A percentile compares a stretch with the other conserved stretches of the same genome.
phyloP scores from a whole-genome alignment of 2,329 filamentous ascomycete species.

The Pestalotiopsis sp. region DNA sequence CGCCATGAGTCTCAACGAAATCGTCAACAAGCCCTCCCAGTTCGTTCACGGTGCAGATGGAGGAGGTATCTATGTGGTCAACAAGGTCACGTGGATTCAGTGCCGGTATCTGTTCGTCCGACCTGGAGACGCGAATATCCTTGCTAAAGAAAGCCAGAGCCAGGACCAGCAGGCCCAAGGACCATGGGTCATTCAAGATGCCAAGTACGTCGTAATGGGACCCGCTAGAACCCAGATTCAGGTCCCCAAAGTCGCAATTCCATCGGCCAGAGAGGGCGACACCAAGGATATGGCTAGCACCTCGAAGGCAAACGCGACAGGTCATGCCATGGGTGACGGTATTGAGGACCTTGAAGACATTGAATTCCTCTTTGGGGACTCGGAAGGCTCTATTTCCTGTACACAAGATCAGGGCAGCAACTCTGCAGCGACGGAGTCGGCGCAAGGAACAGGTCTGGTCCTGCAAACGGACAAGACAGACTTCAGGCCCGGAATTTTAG shows the following conservation, averaged over 20 bases:
- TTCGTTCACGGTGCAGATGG: conserved; percentile 50
- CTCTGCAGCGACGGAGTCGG: neutral
- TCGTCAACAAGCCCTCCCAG: conserved; percentile 71
- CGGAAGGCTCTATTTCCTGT: neutral
- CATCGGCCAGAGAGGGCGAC: conserved; percentile 17
- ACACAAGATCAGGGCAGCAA: neutral
- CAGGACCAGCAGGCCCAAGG: no score
- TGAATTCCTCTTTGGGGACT: conserved; percentile 34
- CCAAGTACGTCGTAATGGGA: conserved; percentile 19
- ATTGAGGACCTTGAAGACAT: conserved; percentile 45
- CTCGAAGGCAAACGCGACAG: conserved; percentile 15
- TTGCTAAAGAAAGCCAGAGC: no score
- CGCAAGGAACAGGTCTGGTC: neutral
- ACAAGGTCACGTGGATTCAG: conserved; percentile 83
- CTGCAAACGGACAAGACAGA: conserved; percentile 29
- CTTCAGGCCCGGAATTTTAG: conserved; percentile 70
- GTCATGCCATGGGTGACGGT: conserved; percentile 43
- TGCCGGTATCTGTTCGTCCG: conserved; percentile 77
- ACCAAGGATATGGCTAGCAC: neutral
- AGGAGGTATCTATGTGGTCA: conserved; percentile 70
- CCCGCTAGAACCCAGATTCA: conserved; percentile 15
- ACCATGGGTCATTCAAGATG: conserved; percentile 25
- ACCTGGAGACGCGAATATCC: neutral
- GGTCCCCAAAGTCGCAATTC: conserved; percentile 38
- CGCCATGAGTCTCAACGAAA: conserved; percentile 79